Percentiles rank a stretch among this genome's conserved stretches.
Conservation (phyloP, 164 flowering plant species). For the Annona cherimola region DNA sequence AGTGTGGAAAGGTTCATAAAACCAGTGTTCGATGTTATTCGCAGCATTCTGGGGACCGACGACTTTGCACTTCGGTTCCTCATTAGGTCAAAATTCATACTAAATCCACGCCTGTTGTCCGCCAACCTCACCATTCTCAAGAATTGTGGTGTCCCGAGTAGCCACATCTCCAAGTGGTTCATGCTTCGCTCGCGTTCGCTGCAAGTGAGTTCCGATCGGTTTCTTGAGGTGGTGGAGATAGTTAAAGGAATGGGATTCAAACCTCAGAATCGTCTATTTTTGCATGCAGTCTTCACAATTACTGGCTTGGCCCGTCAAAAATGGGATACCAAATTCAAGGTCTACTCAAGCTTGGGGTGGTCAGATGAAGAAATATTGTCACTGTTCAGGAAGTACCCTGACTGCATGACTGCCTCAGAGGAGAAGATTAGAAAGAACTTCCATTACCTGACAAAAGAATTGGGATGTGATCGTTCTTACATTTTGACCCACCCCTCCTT, state of each 20-base stretch:
- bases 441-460: slow-evolving; percentile 13
- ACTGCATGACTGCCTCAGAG: slow-evolving; percentile 15
- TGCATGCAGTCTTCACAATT: slow-evolving; percentile 3
- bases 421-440: slow-evolving; percentile 13
- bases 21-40: slow-evolving; percentile 3
- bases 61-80: not conserved
- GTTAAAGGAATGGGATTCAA: slow-evolving; percentile 19
- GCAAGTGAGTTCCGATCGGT: not conserved
- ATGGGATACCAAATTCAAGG: slow-evolving; percentile 15
- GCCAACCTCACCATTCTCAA: slow-evolving; percentile 12
- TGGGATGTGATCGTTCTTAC: slow-evolving; percentile 4
- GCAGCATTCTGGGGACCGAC: not conserved
- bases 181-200: not conserved
- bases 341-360: slow-evolving; percentile 23
- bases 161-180: not conserved
- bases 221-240: not conserved
- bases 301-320: not conserved
- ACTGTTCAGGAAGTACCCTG: slow-evolving; percentile 14
- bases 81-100: not conserved
- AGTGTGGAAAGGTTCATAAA: slow-evolving; percentile 7
- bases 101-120: not conserved
- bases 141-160: slow-evolving; percentile 10
- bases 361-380: slow-evolving; percentile 15
- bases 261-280: slow-evolving; percentile 2
- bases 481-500: not conserved